Conservation (phyloP, 2,329 filamentous ascomycete genomes). For the Pseudogymnoascus sp. region DNA sequence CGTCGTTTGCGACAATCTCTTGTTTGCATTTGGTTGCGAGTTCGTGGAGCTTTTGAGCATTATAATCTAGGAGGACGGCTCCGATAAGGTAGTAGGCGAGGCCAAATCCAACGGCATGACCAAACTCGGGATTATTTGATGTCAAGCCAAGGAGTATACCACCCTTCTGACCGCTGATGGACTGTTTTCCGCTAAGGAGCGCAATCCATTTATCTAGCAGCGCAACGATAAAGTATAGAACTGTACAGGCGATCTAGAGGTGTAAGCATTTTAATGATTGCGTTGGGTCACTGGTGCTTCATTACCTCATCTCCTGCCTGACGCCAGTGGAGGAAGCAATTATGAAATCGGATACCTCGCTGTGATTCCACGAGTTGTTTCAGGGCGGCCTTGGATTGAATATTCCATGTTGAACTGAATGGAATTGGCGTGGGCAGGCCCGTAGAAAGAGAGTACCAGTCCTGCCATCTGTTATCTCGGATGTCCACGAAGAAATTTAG, state of each 20-base stretch:
- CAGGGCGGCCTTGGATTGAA: conserved; percentile 49
- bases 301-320: conserved; percentile 44
- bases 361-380: conserved; percentile 47
- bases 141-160: conserved; percentile 36
- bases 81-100: conserved; percentile 52
- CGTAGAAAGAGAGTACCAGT: conserved; percentile 46
- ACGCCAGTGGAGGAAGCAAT: conserved; percentile 53
- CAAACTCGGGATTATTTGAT: conserved; percentile 31
- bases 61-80: conserved; percentile 50
- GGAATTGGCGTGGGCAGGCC: conserved; percentile 45
- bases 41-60: conserved; percentile 44
- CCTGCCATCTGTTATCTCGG: no score
- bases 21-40: conserved; percentile 38
- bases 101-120: conserved; percentile 44
- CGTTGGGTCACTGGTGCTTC: no score
- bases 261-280: conserved; percentile 22
- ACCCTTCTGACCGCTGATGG: conserved; percentile 25
- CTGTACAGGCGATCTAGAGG: conserved; percentile 38
- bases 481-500: no score
- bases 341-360: conserved; percentile 50
- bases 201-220: conserved; percentile 51
- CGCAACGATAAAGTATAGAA: conserved; percentile 49
- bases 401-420: conserved; percentile 52
- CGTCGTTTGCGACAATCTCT: conserved; percentile 39
- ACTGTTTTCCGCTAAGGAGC: conserved; percentile 32